Conservation (phyloP, 2,329 filamentous ascomycete species). For the Colletotrichum godetiae region DNA sequence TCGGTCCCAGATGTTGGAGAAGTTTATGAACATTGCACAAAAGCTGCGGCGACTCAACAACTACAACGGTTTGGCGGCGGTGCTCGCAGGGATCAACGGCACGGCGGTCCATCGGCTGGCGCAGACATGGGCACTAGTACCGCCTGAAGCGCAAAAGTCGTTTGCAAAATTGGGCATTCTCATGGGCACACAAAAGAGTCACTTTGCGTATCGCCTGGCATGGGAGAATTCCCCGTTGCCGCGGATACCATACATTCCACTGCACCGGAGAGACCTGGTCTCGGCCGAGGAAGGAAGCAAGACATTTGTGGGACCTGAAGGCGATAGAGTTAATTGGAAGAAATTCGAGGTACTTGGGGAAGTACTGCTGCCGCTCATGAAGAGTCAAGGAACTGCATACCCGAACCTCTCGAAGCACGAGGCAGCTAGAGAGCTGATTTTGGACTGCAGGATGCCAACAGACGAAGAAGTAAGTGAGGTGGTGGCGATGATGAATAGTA, state of each 20-base stretch:
- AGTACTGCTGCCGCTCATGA: constrained; percentile 89
- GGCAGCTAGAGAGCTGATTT: constrained; percentile 76
- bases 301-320: constrained; percentile 82
- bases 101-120: constrained; percentile 85
- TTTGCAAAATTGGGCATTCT: constrained; percentile 90
- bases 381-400: constrained; percentile 88
- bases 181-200: constrained; percentile 92
- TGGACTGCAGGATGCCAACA: constrained; percentile 83
- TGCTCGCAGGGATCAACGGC: constrained; percentile 92
- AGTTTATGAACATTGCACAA: constrained; percentile 91
- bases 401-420: constrained; percentile 77
- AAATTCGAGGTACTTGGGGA: constrained; percentile 98
- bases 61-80: constrained; percentile 94
- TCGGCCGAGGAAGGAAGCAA: constrained; percentile 92
- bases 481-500: not conserved
- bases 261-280: constrained; percentile 90
- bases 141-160: constrained; percentile 78
- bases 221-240: constrained; percentile 96
- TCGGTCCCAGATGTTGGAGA: constrained; percentile 88
- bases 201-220: constrained; percentile 94
- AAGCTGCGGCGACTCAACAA: constrained; percentile 94
- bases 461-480: constrained; percentile 83
- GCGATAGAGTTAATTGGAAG: constrained; percentile 91
- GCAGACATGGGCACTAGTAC: constrained; percentile 82
- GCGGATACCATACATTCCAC: constrained; percentile 91